Evolutionary conservation across 2,329 filamentous ascomycete species (phyloP).

Genomic region (Calonectria fujianensis): DNA sequence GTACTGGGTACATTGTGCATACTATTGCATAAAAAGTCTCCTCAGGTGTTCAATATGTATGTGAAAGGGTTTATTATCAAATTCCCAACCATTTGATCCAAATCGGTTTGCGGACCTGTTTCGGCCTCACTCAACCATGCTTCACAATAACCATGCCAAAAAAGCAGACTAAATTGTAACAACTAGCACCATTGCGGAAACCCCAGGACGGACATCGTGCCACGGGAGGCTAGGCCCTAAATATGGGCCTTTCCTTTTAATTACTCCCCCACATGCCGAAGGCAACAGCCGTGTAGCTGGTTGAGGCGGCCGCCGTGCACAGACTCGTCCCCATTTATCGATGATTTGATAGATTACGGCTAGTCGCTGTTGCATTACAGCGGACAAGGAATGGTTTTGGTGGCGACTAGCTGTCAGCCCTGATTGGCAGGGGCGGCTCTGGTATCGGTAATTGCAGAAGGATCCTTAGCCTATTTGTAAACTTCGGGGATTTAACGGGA

Average conservation of each 20-base stretch:
- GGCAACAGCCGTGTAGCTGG: background rate
- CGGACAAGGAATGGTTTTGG: background rate
- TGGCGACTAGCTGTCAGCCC: background rate
- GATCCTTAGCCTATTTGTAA: background rate
- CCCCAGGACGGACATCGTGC: background rate
- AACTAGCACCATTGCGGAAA: background rate
- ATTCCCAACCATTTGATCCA: no score
- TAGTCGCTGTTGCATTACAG: background rate
- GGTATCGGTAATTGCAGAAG: background rate
- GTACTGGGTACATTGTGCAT: no score
- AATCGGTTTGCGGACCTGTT: no score
- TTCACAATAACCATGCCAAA: background rate
- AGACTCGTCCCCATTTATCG: background rate
- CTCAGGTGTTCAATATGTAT: no score
- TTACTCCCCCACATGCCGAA: constrained; percentile 12
- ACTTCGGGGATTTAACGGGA: background rate
- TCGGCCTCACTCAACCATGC: background rate
- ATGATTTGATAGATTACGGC: background rate
- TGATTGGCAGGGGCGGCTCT: background rate
- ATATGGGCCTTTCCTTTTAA: background rate
- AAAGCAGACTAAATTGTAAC: background rate
- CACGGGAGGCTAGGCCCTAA: background rate
- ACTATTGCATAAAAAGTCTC: no score
- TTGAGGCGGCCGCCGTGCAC: background rate
- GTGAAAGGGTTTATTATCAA: no score